phyloP scores from a whole-genome alignment of 768 basidiomycete genomes.

The Hericium erinaceus region DNA sequence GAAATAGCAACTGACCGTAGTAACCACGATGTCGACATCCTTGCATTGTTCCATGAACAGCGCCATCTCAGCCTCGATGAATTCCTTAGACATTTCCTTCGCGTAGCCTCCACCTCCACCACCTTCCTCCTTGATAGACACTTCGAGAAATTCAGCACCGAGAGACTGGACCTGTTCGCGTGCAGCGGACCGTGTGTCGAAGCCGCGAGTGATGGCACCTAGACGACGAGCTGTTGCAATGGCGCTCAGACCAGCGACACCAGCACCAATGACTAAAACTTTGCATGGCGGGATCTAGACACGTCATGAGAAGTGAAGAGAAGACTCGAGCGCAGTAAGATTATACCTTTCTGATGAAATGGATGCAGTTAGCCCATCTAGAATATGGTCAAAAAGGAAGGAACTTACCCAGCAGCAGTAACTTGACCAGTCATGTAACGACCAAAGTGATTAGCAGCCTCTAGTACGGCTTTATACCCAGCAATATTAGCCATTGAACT shows the following conservation, averaged over 20 bases:
- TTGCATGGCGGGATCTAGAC: constrained; percentile 76
- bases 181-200: constrained; percentile 78
- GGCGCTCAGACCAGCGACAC: constrained; percentile 83
- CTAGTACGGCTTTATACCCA: constrained; percentile 88
- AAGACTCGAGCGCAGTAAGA: not conserved
- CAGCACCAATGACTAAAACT: constrained; percentile 80
- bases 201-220: constrained; percentile 83
- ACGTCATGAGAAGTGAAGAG: not conserved
- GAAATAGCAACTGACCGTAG: constrained; percentile 43
- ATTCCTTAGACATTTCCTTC: constrained; percentile 86
- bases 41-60: constrained; percentile 83
- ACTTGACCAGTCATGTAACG: constrained; percentile 87
- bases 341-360: constrained; percentile 32
- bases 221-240: constrained; percentile 78
- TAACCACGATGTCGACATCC: constrained; percentile 84
- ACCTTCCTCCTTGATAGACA: constrained; percentile 71
- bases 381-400: constrained; percentile 2
- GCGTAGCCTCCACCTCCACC: constrained; percentile 80
- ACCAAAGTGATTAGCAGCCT: constrained; percentile 85
- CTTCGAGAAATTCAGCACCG: constrained; percentile 86
- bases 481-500: constrained; percentile 93
- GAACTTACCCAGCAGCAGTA: constrained; percentile 75
- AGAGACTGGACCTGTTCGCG: constrained; percentile 86
- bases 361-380: not conserved
- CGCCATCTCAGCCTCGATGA: constrained; percentile 82